Evolutionary conservation across 805 yeast genomes (phyloP).

Genomic region (Sporopachydermia quercuum): DNA sequence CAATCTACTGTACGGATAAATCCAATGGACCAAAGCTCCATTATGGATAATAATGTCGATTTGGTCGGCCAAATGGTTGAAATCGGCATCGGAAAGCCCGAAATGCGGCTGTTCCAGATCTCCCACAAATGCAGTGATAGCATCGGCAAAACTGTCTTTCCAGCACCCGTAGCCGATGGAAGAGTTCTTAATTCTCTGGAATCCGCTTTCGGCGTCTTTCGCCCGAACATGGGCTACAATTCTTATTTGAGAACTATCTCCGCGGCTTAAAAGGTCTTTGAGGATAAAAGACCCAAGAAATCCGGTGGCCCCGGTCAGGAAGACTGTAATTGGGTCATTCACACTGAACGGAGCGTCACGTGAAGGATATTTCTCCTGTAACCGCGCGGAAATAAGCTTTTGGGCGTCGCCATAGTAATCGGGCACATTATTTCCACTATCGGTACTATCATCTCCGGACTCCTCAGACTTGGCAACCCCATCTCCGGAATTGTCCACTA

Average conservation of each 20-base stretch:
- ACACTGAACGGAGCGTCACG: conserved; percentile 21
- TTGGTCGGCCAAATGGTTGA: conserved; percentile 40
- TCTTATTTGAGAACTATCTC: conserved; percentile 30
- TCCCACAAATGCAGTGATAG: conserved; percentile 66
- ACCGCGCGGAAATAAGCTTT: conserved; percentile 25
- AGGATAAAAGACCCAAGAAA: conserved; percentile 86
- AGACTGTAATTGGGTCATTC: conserved; percentile 37
- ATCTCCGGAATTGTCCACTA: conserved; percentile 20
- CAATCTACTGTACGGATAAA: conserved; percentile 78
- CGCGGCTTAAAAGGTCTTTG: conserved; percentile 54
- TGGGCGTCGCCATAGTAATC: conserved; percentile 69
- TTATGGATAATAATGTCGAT: conserved; percentile 85
- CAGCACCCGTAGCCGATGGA: conserved; percentile 75
- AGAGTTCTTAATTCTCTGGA: conserved; percentile 60
- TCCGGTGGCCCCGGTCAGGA: conserved; percentile 93
- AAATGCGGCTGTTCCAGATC: conserved; percentile 61
- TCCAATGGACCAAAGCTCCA: conserved; percentile 99
- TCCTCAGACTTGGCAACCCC: conserved; percentile 19
- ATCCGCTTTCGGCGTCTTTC: conserved; percentile 44
- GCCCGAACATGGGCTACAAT: conserved; percentile 91
- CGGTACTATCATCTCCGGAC: conserved; percentile 15
- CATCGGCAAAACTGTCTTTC: conserved; percentile 41
- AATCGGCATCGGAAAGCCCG: conserved; percentile 44
- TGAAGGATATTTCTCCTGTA: conserved; percentile 31
- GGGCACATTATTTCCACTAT: conserved; percentile 13